Evolutionary conservation across 139 green algal genomes (phyloP).

Genomic region (Monoraphidium neglectum): DNA sequence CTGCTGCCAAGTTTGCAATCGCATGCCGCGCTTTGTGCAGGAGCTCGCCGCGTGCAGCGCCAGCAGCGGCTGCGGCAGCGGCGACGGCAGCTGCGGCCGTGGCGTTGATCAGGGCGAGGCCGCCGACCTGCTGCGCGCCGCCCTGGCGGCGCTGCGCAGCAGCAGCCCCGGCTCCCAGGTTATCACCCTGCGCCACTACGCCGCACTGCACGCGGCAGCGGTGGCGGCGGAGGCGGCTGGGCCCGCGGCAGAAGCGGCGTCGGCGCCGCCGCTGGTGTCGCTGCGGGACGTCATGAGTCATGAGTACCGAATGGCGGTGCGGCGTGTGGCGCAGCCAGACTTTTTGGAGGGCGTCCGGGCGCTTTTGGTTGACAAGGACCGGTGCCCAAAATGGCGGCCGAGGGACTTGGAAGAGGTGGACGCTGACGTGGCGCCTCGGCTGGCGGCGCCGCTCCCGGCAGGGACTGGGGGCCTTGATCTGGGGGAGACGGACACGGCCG

Average conservation of each 20-base stretch:
- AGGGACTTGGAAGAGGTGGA: too few relatives aligned
- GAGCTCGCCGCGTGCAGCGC: too few relatives aligned
- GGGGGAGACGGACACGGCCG: too few relatives aligned
- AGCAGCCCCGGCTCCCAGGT: slow-evolving; percentile 7
- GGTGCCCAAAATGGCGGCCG: slow-evolving; percentile 2
- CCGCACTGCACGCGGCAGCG: background rate
- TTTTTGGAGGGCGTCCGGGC: slow-evolving; percentile 26
- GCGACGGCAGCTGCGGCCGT: background rate
- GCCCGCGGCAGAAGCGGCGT: background rate
- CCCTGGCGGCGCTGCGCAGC: background rate
- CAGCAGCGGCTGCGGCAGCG: too few relatives aligned
- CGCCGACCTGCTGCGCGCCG: slow-evolving; percentile 4
- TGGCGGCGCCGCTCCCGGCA: too few relatives aligned
- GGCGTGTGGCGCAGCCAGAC: slow-evolving; percentile 19
- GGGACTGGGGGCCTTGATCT: too few relatives aligned
- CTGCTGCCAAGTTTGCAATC: too few relatives aligned
- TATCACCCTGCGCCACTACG: slow-evolving; percentile 25
- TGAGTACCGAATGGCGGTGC: slow-evolving; percentile 26
- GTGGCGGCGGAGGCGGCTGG: background rate
- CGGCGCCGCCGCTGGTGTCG: background rate
- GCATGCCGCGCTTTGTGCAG: too few relatives aligned
- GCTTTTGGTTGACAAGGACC: slow-evolving; percentile 26
- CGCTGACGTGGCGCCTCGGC: too few relatives aligned
- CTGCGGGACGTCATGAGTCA: slow-evolving; percentile 6
- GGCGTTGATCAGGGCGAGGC: background rate